Evolutionary conservation across 148 eudicot species (phyloP), one percentile per base, ranked within the genome.

Genomic region (Agrostemma githago): DNA sequence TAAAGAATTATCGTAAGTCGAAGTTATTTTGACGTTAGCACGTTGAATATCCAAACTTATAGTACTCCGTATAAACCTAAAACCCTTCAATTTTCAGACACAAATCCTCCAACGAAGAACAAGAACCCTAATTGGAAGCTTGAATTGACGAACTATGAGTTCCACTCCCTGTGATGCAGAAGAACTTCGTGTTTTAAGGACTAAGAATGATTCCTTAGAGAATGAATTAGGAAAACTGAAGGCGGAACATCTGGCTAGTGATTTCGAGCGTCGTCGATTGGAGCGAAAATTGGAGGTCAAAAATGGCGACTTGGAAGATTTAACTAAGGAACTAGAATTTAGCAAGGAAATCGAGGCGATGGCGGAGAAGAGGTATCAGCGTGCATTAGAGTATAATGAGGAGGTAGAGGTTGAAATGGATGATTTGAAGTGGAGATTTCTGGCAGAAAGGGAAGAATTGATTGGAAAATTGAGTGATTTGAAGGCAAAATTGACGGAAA

Each of bases 291-390:
- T 15, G 7, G 62, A 72, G 9, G 63, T 64, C 0, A 37, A 57
- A 12, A 56, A 80, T 6, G 69, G 20, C 4, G 67, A 58, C 14
- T 0, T 64, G 48, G 64, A 20, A 0, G 66, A 79, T 5, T 70
- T 56, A 21, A 19, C 43, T 3, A 75, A 37, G 62, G 76, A 75
- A 1, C 66, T 75, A 46, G 44, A 51, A 0, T 2, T 46, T 34
- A 42, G 39, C 12, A 72, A 59, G 66, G 79, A 71, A 5, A 26
- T 26, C 2, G 76, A 75, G 8, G 74, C 1, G 66, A 64, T 3
- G 8, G 72, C 67, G 4, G 57, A 9, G 0, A 57, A 46, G 53
- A 65, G 76, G 68, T 80, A 66, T 20, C 63, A 11, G 19, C 4
- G 6, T 1, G 61, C 61, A 0, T 2, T 53, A 1, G 61, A 34